Conservation (phyloP, 177 flowering plant genomes). For the Vitis hybrid region DNA sequence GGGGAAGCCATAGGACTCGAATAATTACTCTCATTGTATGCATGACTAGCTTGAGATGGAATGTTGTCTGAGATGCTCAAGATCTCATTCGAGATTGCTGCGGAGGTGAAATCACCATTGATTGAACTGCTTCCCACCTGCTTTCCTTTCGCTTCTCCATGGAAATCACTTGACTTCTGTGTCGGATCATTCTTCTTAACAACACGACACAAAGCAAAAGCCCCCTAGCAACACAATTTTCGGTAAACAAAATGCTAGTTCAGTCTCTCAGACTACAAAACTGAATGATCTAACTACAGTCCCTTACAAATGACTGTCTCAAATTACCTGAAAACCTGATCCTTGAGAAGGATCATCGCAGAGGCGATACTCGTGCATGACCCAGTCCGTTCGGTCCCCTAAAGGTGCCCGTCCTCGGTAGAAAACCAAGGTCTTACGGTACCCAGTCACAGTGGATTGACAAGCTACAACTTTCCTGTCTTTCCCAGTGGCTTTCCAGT, state of each 20-base stretch:
- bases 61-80: slow-evolving; percentile 25
- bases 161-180: slow-evolving; percentile 31
- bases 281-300: neutral
- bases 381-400: slow-evolving; percentile 87
- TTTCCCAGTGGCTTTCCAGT: slow-evolving; percentile 99
- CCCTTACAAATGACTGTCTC: neutral
- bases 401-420: slow-evolving; percentile 90
- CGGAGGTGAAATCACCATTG: slow-evolving; percentile 25
- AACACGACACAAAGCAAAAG: slow-evolving; percentile 80
- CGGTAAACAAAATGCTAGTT: neutral
- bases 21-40: slow-evolving; percentile 35
- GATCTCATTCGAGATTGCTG: slow-evolving; percentile 32
- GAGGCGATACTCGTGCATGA: slow-evolving; percentile 94
- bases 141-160: slow-evolving; percentile 42
- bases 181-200: slow-evolving; percentile 56
- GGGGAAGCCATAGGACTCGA: slow-evolving; percentile 59
- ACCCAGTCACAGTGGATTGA: slow-evolving; percentile 55
- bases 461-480: slow-evolving; percentile 66
- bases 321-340: slow-evolving; percentile 45
- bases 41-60: slow-evolving; percentile 28
- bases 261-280: neutral
- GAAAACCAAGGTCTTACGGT: slow-evolving; percentile 83
- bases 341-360: slow-evolving; percentile 63
- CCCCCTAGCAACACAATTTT: slow-evolving; percentile 41
- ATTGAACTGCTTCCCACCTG: slow-evolving; percentile 36